Evolutionary conservation across 2,329 filamentous ascomycete species (phyloP).

Genomic region (Penicillium hordei): DNA sequence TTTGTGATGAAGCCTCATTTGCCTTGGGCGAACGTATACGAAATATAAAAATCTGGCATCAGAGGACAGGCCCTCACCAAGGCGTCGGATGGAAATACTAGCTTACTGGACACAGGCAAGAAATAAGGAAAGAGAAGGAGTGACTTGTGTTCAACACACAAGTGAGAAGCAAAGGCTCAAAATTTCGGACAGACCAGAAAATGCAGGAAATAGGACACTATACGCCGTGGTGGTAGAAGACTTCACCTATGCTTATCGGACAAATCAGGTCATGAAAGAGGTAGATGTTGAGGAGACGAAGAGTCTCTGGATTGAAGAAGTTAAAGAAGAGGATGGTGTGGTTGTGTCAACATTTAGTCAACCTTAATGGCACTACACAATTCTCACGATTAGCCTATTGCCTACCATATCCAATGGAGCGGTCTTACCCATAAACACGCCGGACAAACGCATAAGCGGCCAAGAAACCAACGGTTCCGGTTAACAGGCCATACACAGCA

Average conservation of each 20-base stretch:
- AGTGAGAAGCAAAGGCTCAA: neutral
- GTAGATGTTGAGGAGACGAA: neutral
- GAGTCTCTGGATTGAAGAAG: neutral
- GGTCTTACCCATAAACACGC: constrained; percentile 72
- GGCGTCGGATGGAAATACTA: neutral
- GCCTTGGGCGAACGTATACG: neutral
- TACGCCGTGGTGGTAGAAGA: constrained; percentile 23
- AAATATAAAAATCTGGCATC: neutral
- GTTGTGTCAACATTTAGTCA: constrained; percentile 23
- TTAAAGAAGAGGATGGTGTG: neutral
- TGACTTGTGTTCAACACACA: neutral
- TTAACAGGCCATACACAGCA: constrained; percentile 75
- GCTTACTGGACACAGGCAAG: neutral
- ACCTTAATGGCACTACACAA: constrained; percentile 36
- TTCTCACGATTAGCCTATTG: constrained; percentile 6
- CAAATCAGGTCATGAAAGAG: constrained; percentile 16
- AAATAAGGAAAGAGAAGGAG: neutral
- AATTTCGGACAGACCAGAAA: neutral
- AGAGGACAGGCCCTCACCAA: neutral
- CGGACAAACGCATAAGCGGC: constrained; percentile 81
- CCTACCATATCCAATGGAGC: neutral
- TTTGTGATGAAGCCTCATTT: neutral
- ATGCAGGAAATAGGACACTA: constrained; percentile 17
- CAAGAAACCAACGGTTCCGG: constrained; percentile 81
- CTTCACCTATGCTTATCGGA: constrained; percentile 24